Percentiles rank a stretch among this genome's conserved stretches.
Conservation (phyloP, 495 filamentous ascomycete genomes). For the Talaromyces ruber region DNA sequence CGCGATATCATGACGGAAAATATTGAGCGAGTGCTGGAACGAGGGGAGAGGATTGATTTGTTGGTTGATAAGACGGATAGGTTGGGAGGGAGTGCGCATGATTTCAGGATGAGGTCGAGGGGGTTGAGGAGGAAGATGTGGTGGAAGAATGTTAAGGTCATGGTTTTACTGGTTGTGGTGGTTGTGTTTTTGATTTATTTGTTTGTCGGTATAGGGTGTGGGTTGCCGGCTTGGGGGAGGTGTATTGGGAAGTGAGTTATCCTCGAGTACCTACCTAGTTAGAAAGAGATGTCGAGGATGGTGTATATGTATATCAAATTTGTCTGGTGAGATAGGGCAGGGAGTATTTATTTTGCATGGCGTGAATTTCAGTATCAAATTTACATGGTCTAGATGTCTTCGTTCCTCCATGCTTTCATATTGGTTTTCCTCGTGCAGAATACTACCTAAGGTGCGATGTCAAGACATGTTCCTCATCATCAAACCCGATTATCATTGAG, state of each 20-base stretch:
- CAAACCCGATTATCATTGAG: slow-evolving; percentile 33
- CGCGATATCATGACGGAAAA: slow-evolving; percentile 97
- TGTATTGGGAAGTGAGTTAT: slow-evolving; percentile 26
- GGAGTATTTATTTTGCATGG: slow-evolving; percentile 3
- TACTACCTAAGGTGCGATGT: too few relatives aligned
- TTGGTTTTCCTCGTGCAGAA: too few relatives aligned
- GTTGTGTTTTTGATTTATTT: slow-evolving; percentile 76
- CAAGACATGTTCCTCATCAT: slow-evolving; percentile 40
- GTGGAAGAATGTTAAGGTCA: slow-evolving; percentile 98
- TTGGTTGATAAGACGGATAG: slow-evolving; percentile 96
- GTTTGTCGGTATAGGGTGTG: slow-evolving; percentile 67
- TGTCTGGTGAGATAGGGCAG: background rate
- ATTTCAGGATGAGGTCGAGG: slow-evolving; percentile 79
- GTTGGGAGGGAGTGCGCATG: slow-evolving; percentile 73
- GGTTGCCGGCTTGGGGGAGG: slow-evolving; percentile 51
- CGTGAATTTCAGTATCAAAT: background rate
- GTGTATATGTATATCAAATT: background rate
- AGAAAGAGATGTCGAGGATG: background rate
- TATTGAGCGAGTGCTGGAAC: slow-evolving; percentile 90
- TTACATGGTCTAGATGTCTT: too few relatives aligned
- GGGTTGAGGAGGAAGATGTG: slow-evolving; percentile 90
- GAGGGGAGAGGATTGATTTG: slow-evolving; percentile 90
- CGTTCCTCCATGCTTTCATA: too few relatives aligned
- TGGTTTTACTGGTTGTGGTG: slow-evolving; percentile 77
- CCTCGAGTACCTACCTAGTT: background rate